phyloP scores from a whole-genome alignment of 2,329 filamentous ascomycete genomes.

The Trichocomaceae sp. region DNA sequence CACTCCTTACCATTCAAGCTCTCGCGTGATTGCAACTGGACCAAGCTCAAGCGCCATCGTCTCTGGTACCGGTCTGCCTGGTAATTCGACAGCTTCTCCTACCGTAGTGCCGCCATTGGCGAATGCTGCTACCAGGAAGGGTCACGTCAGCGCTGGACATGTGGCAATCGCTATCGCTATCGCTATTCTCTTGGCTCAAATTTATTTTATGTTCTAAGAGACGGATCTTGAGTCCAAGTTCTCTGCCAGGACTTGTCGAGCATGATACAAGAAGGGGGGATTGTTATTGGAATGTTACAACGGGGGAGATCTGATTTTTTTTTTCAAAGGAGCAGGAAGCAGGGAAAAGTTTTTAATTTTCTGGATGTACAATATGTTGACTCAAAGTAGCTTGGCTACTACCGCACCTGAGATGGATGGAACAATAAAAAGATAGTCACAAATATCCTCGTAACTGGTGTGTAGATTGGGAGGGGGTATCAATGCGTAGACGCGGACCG shows the following conservation, averaged over 20 bases:
- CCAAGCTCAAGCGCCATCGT: not conserved
- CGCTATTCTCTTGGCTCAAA: not conserved
- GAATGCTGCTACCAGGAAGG: not conserved
- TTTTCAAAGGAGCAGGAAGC: not conserved
- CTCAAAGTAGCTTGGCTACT: not conserved
- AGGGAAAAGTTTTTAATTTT: not conserved
- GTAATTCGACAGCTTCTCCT: not conserved
- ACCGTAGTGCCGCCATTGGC: not conserved
- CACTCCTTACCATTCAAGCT: not conserved
- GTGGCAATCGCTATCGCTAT: not conserved
- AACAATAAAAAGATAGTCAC: not conserved
- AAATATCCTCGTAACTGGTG: not conserved
- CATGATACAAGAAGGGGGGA: not conserved
- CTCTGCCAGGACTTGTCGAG: not conserved
- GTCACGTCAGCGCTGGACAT: not conserved
- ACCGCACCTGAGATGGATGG: not conserved
- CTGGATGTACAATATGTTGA: not conserved
- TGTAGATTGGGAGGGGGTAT: slow-evolving; percentile 8
- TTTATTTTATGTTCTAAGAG: not conserved
- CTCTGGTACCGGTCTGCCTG: not conserved
- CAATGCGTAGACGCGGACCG: slow-evolving; percentile 4
- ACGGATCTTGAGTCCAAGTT: not conserved
- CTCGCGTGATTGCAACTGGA: not conserved
- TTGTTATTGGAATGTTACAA: not conserved
- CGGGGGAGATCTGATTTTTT: not conserved